Evolutionary conservation across 1,284 basidiomycete genomes (phyloP), one percentile per base, ranked within the genome.

Genomic region (Cystobasidium pallidum): DNA sequence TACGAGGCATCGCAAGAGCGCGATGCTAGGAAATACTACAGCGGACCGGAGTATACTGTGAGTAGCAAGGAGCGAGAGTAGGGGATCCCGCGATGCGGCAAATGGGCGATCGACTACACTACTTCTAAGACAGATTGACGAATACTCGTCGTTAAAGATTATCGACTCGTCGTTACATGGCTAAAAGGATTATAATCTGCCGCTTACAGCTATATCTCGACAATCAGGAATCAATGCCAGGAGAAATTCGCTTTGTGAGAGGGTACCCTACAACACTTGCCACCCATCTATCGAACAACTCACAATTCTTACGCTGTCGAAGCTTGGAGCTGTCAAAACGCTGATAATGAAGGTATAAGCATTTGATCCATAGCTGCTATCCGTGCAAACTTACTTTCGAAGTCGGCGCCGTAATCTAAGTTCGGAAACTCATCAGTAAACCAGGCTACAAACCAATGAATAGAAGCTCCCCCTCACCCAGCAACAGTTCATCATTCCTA

Each of bases 371-470:
- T 39, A 2, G 13, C 19, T 21, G 11, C 7, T 21, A 30, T 64
- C 24, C 6, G 2, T 49, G n/a, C 43, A 64, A 26, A 49, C 61
- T 24, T 34, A 64, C 62, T 64, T 19, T 71, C 68, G 39, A 54
- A 71, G 30, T 71, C 55, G 2, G 43, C 68, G 26, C 68, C 68
- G 28, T 71, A 71, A 45, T 71, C 68, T 70, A 43, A 24, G 13
- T 6, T 32, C 7, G 32, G 2, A 57, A 41, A 43, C 54, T 51
- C 45, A 39, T 28, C n/a, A 52, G 51, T 30, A 36, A 32, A 8
- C 3, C 3, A 28, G 24, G 54, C 24, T 21, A 26, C 11, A 19
- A 3, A n/a, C 7, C 45, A 21, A 21, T 32, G 17, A 21, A 47
- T 36, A n/a, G 28, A 51, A 32, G 39, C 8, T 15, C 21, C 15